Conservation (phyloP, 108 stramenopile species). For the Ochromonas danica region DNA sequence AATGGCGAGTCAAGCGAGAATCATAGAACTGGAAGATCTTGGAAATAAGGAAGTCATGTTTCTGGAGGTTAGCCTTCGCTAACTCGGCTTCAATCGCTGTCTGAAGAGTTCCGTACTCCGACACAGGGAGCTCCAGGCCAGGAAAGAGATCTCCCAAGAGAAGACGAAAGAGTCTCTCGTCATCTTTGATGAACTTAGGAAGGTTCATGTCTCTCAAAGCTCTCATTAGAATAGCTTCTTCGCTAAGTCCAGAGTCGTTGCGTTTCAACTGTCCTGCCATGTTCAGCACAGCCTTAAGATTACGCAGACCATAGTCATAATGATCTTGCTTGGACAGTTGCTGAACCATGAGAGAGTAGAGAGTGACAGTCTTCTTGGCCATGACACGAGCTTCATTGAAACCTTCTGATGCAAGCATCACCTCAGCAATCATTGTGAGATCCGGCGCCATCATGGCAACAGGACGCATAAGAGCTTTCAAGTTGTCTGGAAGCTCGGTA, state of each 20-base stretch:
- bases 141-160: slow-evolving; percentile 68
- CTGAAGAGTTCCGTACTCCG: slow-evolving; percentile 56
- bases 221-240: slow-evolving; percentile 66
- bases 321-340: slow-evolving; percentile 71
- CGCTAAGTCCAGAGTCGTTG: slow-evolving; percentile 58
- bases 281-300: slow-evolving; percentile 66
- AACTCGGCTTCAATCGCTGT: slow-evolving; percentile 49
- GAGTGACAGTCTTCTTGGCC: slow-evolving; percentile 68
- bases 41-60: slow-evolving; percentile 55
- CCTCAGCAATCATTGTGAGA: slow-evolving; percentile 68
- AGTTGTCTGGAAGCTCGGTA: slow-evolving; percentile 68
- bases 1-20: slow-evolving; percentile 67
- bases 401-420: slow-evolving; percentile 68
- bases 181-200: slow-evolving; percentile 73
- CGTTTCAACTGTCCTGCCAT: slow-evolving; percentile 67
- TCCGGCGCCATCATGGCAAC: slow-evolving; percentile 74
- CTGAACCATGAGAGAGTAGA: slow-evolving; percentile 67
- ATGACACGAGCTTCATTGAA: slow-evolving; percentile 61
- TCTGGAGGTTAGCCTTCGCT: slow-evolving; percentile 50
- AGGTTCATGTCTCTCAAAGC: slow-evolving; percentile 73
- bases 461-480: slow-evolving; percentile 63
- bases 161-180: slow-evolving; percentile 63
- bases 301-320: slow-evolving; percentile 69
- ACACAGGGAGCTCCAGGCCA: slow-evolving; percentile 58
- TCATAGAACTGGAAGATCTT: slow-evolving; percentile 68